Evolutionary conservation across 306 rosid species (phyloP), one percentile per base, ranked within the genome.

Genomic region (Rubus idaeus): DNA sequence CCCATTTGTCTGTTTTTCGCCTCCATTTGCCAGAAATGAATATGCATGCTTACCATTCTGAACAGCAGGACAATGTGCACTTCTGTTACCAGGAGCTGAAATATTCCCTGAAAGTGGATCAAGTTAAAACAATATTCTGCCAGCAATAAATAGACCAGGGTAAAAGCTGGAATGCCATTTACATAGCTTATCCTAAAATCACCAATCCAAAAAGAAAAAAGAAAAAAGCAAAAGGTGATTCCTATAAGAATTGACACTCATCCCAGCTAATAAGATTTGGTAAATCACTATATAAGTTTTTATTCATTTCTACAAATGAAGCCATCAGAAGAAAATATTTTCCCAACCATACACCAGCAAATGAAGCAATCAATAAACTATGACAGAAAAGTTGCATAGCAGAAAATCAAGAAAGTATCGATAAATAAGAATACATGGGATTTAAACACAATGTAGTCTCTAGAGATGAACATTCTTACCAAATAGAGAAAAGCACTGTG

Each of bases 1-100:
- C 80, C 84, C 88, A 75, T 78, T 80, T 30, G 71, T 77, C 81
- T 69, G 75, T 55, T 81, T 69, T 45, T 78, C 71, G 78, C 78
- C 67, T 68, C 79, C 41, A 69, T 87, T 71, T 87, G 42, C 75
- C 13, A 76, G 64, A 68, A 60, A 75, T 49, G 86, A 80, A 82
- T 46, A 75, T 35, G 78, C 79, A 62, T 63, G 55, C 40, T 76
- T 57, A 65, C 58, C 78, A 75, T 65, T 80, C 79, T 70, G 53
- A 74, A 72, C 50, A 82, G 50, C 68, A 61, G 83, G 61, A 53
- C 73, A 76, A 68, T 64, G 42, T 71, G 84, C n/a, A 74, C 82
- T 71, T 63, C 57, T 77, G 79, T 81, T 83, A 1, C 80, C 78
- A 75, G 85, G 78, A 81, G 66, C 60, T 61, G 73, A 75, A 76